Conservation (phyloP, 345 rosid species). For the Hirschfeldia incana region DNA sequence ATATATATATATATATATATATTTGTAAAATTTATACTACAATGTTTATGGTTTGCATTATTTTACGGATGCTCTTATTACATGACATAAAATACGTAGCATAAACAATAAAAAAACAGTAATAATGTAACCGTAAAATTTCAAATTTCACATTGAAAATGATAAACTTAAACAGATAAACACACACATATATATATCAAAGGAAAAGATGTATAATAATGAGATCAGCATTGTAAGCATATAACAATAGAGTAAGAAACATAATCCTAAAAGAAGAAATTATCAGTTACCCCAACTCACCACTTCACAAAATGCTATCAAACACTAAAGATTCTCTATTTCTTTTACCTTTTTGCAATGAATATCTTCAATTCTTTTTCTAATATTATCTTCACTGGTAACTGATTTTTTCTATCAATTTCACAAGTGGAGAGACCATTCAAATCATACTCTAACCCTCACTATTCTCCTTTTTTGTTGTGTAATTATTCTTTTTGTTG, state of each 20-base stretch:
- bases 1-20: too few relatives aligned
- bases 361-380: not conserved
- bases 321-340: not conserved
- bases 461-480: not conserved
- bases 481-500: conserved; percentile 20
- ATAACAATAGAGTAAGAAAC: not conserved
- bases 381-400: not conserved
- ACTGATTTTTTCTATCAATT: conserved; percentile 12
- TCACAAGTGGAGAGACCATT: conserved; percentile 31
- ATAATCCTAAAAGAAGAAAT: not conserved
- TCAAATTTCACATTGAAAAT: too few relatives aligned
- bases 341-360: not conserved
- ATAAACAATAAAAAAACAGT: too few relatives aligned
- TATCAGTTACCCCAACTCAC: not conserved
- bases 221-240: conserved; percentile 4
- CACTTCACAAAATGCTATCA: not conserved
- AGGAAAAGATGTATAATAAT: not conserved
- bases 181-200: not conserved
- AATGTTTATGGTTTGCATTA: too few relatives aligned
- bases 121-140: too few relatives aligned
- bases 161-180: too few relatives aligned
- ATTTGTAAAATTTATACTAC: too few relatives aligned
- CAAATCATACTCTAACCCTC: conserved; percentile 22
- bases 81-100: too few relatives aligned
- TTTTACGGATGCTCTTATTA: too few relatives aligned